These are phyloP conservation scores for Avena sativa DNA, from an alignment of 176 grass and related monocot genomes.

Conservation along the genomic window DNA sequence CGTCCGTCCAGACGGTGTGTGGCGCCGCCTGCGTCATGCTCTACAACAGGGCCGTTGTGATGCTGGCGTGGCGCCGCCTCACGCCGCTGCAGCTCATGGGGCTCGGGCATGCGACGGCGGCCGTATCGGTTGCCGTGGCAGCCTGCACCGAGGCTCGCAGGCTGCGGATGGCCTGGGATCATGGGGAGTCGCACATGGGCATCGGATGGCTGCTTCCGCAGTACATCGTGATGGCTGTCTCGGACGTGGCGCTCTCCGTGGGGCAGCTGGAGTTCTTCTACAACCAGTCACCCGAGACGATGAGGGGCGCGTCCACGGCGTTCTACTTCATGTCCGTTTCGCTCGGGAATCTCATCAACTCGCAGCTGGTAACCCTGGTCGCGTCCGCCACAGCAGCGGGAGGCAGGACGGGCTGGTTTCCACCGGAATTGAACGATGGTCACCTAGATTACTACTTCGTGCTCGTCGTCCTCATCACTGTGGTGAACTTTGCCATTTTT, in stretches of 20 bases:
- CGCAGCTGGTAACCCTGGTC: slow-evolving; percentile 48
- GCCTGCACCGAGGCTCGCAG: slow-evolving; percentile 31
- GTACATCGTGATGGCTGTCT: slow-evolving; percentile 45
- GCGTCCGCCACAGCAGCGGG: slow-evolving; percentile 26
- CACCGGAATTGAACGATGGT: slow-evolving; percentile 39
- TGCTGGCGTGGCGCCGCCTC: background rate
- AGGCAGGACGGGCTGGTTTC: slow-evolving; percentile 39
- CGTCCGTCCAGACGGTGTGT: slow-evolving; percentile 34
- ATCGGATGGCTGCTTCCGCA: slow-evolving; percentile 58
- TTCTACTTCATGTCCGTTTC: slow-evolving; percentile 46
- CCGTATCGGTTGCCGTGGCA: slow-evolving; percentile 11
- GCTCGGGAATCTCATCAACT: slow-evolving; percentile 41
- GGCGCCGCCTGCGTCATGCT: slow-evolving; percentile 10
- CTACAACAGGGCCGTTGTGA: slow-evolving; percentile 17
- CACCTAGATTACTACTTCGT: slow-evolving; percentile 50
- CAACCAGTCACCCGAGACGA: slow-evolving; percentile 52
- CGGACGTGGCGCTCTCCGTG: slow-evolving; percentile 38
- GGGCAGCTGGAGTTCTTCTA: slow-evolving; percentile 59
- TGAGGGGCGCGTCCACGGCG: slow-evolving; percentile 43
- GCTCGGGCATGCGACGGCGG: slow-evolving; percentile 36
- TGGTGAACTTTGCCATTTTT: slow-evolving; percentile 34
- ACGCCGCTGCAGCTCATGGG: slow-evolving; percentile 53
- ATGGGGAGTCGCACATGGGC: background rate
- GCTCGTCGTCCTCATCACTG: slow-evolving; percentile 20
- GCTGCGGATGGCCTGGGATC: background rate